Percentiles rank a stretch among this genome's conserved stretches.
Evolutionary conservation across 805 yeast genomes (phyloP).

Genomic region (Wickerhamomyces alni): DNA sequence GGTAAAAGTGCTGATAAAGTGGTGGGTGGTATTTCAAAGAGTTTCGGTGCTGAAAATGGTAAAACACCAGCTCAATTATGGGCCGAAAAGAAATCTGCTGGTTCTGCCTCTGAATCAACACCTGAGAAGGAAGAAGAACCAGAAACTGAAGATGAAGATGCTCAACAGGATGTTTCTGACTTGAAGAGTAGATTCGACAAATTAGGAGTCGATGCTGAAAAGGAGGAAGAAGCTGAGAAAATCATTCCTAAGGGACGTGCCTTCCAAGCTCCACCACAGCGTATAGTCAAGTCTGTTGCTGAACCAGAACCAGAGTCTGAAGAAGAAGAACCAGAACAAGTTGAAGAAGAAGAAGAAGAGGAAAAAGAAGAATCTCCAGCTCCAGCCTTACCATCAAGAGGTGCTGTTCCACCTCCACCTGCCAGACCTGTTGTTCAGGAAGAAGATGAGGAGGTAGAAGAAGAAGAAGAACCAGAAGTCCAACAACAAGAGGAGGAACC

Average conservation of each 20-base stretch:
- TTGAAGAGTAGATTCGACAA: conserved; percentile 33
- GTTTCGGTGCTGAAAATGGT: conserved; percentile 63
- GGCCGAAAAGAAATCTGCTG: conserved; percentile 68
- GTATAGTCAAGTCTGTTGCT: no score
- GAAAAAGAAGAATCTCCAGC: conserved; percentile 7
- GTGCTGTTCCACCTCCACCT: neutral
- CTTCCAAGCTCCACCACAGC: conserved; percentile 1
- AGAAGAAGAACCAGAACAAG: conserved; percentile 18
- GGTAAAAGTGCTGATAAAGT: conserved; percentile 30
- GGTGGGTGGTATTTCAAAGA: conserved; percentile 53
- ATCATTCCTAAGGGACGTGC: conserved; percentile 3
- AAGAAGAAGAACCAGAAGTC: neutral
- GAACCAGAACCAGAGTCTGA: conserved; percentile 15
- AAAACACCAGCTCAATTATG: conserved; percentile 93
- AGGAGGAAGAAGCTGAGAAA: conserved; percentile 20
- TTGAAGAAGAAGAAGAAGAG: conserved; percentile 11
- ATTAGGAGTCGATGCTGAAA: conserved; percentile 17
- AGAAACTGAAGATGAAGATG: no score
- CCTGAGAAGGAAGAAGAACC: conserved; percentile 23
- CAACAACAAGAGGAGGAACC: conserved; percentile 11
- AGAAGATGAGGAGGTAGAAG: neutral
- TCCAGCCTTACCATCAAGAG: neutral
- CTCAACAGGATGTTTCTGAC: conserved; percentile 24
- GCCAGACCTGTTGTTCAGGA: neutral
- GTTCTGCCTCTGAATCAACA: conserved; percentile 18